Evolutionary conservation across 179 eudicot species (phyloP).

Genomic region (Silene vulgaris): DNA sequence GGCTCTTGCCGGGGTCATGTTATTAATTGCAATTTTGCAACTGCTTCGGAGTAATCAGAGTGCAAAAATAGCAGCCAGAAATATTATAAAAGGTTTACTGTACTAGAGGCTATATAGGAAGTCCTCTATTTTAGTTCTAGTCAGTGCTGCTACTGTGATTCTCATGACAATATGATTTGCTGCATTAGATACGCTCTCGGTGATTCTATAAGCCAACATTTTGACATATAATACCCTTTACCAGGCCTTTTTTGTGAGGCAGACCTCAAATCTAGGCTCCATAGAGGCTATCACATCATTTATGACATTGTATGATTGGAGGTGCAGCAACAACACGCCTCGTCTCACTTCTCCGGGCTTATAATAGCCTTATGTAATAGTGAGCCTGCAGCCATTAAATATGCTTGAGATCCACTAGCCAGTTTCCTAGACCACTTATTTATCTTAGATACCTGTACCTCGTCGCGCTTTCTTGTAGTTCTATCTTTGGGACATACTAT

Average conservation of each 20-base stretch:
- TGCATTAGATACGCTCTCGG: neutral
- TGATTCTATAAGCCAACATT: neutral
- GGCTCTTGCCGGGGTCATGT: neutral
- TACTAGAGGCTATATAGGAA: neutral
- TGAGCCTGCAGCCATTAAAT: neutral
- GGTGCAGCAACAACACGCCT: too few relatives aligned
- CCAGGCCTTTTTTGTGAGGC: neutral
- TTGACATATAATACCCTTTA: neutral
- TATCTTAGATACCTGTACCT: neutral
- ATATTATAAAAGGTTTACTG: too few relatives aligned
- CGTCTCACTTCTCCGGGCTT: too few relatives aligned
- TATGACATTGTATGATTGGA: neutral
- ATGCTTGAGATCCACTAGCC: neutral
- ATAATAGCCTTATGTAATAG: neutral
- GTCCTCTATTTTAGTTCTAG: neutral
- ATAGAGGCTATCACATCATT: neutral
- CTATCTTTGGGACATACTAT: neutral
- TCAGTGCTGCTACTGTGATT: neutral
- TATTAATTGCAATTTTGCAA: too few relatives aligned
- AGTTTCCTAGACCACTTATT: neutral
- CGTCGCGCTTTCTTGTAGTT: neutral
- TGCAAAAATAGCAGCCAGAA: neutral
- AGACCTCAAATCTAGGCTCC: neutral
- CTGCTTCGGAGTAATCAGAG: too few relatives aligned
- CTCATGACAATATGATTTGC: neutral